Base-by-base conservation (phyloP, 1,139 yeast genomes). In the Pichia sp. region DNA sequence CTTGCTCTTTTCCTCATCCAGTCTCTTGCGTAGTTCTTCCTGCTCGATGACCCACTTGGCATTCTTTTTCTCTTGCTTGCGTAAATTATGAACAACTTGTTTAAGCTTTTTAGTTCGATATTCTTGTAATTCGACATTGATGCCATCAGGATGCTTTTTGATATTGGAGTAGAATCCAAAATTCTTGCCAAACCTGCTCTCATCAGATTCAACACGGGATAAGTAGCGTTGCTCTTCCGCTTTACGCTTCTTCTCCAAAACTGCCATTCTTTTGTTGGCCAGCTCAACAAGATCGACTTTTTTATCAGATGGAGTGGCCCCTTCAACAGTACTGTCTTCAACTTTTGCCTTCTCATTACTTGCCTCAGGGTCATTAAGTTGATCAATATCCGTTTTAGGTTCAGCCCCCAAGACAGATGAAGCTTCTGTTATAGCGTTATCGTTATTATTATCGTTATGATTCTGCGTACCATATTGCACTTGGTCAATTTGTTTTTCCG, bases 261-360 rank as follows among this genome's bases (percentile, higher is more conserved):
- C 65, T 7, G 62, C 65, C 17, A 74, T 61, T 52, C 89, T 71
- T 48, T 75, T 74, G 12, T 72, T 69, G 0, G 89, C 84, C 63
- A 83, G 83, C 42, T 71, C 79, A 12, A 75, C 79, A 48, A 85
- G 75, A 67, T 85, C 85, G 59, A 84, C 79, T 6, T 46, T 54
- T 14, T 46, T 47, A 12, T 36, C 31, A 7, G 14, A 36, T 1
- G 17, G 8, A 3, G 46, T 16, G 12, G 34, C 27, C 9, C 38
- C 24, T 36, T 36, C 40, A 6, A 16, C 7, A 14, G 10, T 9
- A 14, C 16, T 16, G 6, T 36, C 16, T 14, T 36, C 40, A 14
- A 14, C 16, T 12, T 36, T 14, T 16, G 3, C 40, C 16, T 6
- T 16, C 16, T 14, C 40, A 14, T 20, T 20, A 20, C 24, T 20